These are phyloP conservation scores for Parasarocladium wereldwijsianum DNA, from an alignment of 2,329 filamentous ascomycete genomes.

Conservation along the genomic window DNA sequence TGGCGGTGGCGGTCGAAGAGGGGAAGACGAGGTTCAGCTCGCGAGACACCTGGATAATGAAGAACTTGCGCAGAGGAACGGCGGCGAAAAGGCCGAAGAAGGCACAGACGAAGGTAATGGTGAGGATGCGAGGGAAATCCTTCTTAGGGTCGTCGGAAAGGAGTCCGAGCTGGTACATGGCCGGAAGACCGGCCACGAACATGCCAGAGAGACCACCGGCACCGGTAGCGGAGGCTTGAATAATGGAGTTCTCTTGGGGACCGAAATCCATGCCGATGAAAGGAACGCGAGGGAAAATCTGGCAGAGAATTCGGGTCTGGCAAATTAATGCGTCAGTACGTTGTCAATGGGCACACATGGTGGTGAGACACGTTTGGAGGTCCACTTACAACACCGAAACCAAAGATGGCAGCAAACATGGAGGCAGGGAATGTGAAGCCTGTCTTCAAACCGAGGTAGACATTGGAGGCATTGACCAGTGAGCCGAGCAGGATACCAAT, in stretches of 20 bases:
- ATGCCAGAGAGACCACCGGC: conserved; percentile 41
- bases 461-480: conserved; percentile 46
- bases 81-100: conserved; percentile 52
- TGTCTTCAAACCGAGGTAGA: conserved; percentile 44
- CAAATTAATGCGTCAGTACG: not conserved
- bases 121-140: conserved; percentile 43
- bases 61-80: conserved; percentile 51
- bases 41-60: conserved; percentile 49
- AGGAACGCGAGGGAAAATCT: conserved; percentile 30
- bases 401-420: conserved; percentile 41
- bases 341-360: no score
- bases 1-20: conserved; percentile 41
- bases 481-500: conserved; percentile 40
- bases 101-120: conserved; percentile 44
- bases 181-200: conserved; percentile 44
- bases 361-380: no score
- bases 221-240: conserved; percentile 44
- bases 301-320: conserved; percentile 24
- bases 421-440: conserved; percentile 33
- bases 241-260: conserved; percentile 47
- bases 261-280: conserved; percentile 39
- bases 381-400: conserved; percentile 34
- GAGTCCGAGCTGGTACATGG: conserved; percentile 41
- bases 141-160: conserved; percentile 31
- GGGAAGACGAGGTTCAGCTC: conserved; percentile 47